These are phyloP conservation scores for Anethum foeniculum DNA, from an alignment of 140 eudicot genomes.

Conservation along the genomic window DNA sequence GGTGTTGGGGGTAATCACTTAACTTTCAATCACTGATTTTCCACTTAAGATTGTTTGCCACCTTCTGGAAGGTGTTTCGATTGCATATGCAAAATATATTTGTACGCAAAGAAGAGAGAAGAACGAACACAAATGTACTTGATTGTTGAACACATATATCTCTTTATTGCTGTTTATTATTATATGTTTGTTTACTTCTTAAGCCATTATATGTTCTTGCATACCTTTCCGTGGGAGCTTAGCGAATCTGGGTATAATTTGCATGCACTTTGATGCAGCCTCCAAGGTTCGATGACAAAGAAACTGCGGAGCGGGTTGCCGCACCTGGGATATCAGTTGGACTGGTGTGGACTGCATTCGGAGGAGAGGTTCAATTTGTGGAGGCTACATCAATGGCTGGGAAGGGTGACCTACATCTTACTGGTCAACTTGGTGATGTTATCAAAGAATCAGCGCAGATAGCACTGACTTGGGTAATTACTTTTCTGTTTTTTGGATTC, in stretches of 20 bases:
- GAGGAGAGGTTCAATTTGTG: slow-evolving; percentile 98
- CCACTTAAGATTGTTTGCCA: not conserved
- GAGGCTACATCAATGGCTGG: slow-evolving; percentile 89
- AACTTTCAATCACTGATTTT: not conserved
- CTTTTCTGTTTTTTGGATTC: not conserved
- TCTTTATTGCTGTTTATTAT: not conserved
- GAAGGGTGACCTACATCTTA: slow-evolving; percentile 89
- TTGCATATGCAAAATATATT: not conserved
- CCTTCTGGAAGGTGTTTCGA: not conserved
- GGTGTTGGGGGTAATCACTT: slow-evolving; percentile 66
- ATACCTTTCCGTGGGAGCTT: not conserved
- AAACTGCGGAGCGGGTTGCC: slow-evolving; percentile 84
- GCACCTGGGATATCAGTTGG: slow-evolving; percentile 92
- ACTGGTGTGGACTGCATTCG: slow-evolving; percentile 90
- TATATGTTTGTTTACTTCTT: not conserved
- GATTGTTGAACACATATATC: not conserved
- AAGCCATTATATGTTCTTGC: not conserved
- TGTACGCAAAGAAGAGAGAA: not conserved
- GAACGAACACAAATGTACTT: not conserved
- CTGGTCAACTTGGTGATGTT: slow-evolving; percentile 99
- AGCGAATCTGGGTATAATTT: not conserved
- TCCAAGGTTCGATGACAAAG: slow-evolving; percentile 82
- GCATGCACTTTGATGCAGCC: slow-evolving; percentile 45
- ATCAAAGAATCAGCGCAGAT: slow-evolving; percentile 98
- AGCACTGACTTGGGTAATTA: slow-evolving; percentile 91